Base-by-base conservation (phyloP, 768 basidiomycete genomes). In the Boletellus sp. region DNA sequence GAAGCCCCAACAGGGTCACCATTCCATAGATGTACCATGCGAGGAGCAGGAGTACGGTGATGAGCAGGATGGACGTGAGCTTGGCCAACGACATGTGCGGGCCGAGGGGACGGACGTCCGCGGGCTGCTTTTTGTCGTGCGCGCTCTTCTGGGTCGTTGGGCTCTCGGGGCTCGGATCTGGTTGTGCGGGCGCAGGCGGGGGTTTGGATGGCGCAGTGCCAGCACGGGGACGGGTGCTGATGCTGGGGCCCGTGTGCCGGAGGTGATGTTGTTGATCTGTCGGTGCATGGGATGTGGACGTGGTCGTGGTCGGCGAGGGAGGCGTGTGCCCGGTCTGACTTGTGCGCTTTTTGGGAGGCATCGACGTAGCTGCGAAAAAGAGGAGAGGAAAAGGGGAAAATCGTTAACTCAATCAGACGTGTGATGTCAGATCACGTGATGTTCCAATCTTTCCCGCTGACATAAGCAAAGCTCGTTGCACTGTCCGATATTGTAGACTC, bases 21-120 rank as follows among this genome's bases (percentile, higher is more conserved):
- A 75, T 48, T 11, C 77, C 72, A 53, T 78, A 85, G 4, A 74
- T 58, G 62, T 83, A 84, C 64, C 77, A 82, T 6, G 67, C 73
- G 17, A 71, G 60, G 19, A 82, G 56, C 13, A 81, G 57, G 3
- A 74, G 56, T 13, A 71, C 71, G 40, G 76, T 52, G 9, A 73
- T 35, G 23, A 74, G 61, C 45, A 84, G 58, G 45, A 70, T 51
- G 61, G 83, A 82, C 32, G 81, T 74, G 63, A 86, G 73, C 19
- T 64, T 72, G 55, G 56, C 52, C 13, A 62, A 43, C 16, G 60
- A 24, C 1, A 33, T 33, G 26, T 44, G 42, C 15, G 42, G 11
- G 13, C 43, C 33, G 1, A 57, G 37, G 6, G 56, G 48, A 20
- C 54, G 31, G 10, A 51, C 50, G 7, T 41, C 24, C 5, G 48